phyloP scores from a whole-genome alignment of 768 basidiomycete species.

The Suillus subluteus region DNA sequence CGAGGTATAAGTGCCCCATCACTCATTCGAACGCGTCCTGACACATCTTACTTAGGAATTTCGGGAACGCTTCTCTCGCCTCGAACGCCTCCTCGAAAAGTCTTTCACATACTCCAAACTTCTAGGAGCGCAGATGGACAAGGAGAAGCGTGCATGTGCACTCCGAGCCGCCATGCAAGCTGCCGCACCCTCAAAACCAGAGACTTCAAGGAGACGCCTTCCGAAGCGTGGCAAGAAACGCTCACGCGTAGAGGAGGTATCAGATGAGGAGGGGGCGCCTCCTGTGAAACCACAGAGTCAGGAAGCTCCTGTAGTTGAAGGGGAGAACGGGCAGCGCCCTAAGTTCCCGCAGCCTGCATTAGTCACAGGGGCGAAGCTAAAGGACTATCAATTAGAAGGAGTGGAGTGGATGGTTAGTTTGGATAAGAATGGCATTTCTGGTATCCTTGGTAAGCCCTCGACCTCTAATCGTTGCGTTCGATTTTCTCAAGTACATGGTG shows the following conservation, averaged over 20 bases:
- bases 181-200: constrained; percentile 10
- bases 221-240: constrained; percentile 14
- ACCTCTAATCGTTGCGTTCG: constrained; percentile 21
- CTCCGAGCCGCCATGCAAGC: constrained; percentile 33
- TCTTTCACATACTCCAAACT: constrained; percentile 76
- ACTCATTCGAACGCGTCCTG: background rate
- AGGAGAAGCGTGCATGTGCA: constrained; percentile 41
- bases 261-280: constrained; percentile 26
- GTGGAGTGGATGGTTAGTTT: constrained; percentile 94
- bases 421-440: constrained; percentile 83
- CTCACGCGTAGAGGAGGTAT: constrained; percentile 14
- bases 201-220: constrained; percentile 14
- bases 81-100: constrained; percentile 73
- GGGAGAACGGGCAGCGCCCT: constrained; percentile 20
- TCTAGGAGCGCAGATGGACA: constrained; percentile 76
- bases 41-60: constrained; percentile 44
- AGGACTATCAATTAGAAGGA: constrained; percentile 92
- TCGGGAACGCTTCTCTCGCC: constrained; percentile 50
- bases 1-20: constrained; percentile 14
- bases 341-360: constrained; percentile 74
- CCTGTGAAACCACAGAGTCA: background rate
- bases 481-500: background rate
- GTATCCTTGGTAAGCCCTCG: constrained; percentile 65
- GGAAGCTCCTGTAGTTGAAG: background rate
- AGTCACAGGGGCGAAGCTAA: constrained; percentile 84